A percentile compares a stretch with the other conserved stretches of the same genome.
Evolutionary conservation across 2,329 filamentous ascomycete genomes (phyloP).

Genomic region (Xylariales sp.): DNA sequence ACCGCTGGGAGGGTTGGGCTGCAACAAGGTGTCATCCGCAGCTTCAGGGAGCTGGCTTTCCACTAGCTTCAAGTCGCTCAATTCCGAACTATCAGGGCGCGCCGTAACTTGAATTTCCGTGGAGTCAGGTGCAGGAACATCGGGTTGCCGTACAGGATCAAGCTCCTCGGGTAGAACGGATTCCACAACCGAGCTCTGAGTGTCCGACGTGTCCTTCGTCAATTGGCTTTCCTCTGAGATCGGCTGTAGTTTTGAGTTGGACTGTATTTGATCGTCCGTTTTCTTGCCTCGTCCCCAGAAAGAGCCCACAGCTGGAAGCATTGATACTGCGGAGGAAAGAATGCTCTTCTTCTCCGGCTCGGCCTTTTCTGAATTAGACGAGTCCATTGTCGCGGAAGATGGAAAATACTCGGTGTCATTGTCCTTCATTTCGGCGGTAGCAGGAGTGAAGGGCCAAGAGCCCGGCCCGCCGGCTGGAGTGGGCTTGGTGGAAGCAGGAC

Average conservation of each 20-base stretch:
- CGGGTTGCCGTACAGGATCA: neutral
- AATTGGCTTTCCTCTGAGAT: slow-evolving; percentile 9
- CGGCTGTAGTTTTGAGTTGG: slow-evolving; percentile 1
- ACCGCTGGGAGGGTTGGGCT: slow-evolving; percentile 18
- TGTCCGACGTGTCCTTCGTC: slow-evolving; percentile 7
- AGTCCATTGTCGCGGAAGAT: no score
- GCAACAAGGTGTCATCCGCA: slow-evolving; percentile 16
- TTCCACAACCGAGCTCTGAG: neutral
- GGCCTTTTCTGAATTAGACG: no score
- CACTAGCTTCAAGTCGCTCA: slow-evolving; percentile 12
- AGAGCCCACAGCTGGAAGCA: no score
- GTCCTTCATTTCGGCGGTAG: no score
- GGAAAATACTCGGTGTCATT: no score
- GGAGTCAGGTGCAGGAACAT: neutral
- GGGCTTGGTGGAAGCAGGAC: no score
- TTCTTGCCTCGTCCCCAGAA: no score
- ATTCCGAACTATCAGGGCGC: slow-evolving; percentile 10
- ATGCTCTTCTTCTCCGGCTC: no score
- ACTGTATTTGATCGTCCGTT: no score
- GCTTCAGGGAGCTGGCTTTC: slow-evolving; percentile 10
- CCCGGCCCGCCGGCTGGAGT: no score
- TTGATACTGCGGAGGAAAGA: no score
- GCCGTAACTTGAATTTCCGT: slow-evolving; percentile 2
- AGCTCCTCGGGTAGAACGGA: neutral
- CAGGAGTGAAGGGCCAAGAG: no score